Percentiles rank a stretch among this genome's conserved stretches.
Evolutionary conservation across 2,329 filamentous ascomycete species (phyloP).

Genomic region (Geosmithia putterillii): DNA sequence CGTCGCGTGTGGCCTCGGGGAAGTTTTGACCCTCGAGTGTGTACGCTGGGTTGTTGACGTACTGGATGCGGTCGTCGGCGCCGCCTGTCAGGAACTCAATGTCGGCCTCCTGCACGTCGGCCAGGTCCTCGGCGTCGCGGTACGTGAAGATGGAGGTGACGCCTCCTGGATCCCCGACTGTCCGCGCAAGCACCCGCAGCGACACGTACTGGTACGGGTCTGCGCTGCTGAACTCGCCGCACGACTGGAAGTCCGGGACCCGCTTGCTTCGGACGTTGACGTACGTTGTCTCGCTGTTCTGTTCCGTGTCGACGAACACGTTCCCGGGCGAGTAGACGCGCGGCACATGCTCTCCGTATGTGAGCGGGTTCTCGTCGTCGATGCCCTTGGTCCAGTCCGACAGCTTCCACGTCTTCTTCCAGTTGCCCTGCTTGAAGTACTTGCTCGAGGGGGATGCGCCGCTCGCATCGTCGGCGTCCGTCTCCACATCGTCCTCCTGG

Average conservation of each 20-base stretch:
- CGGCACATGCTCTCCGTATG: conserved; percentile 14
- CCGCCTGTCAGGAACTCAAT: conserved; percentile 39
- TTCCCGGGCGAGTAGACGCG: conserved; percentile 31
- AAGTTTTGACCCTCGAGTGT: conserved; percentile 29
- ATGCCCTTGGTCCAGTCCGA: conserved; percentile 27
- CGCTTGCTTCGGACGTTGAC: conserved; percentile 35
- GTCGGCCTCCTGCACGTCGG: conserved; percentile 36
- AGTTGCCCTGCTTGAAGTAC: conserved; percentile 23
- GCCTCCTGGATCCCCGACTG: conserved; percentile 32
- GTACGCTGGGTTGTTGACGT: conserved; percentile 48
- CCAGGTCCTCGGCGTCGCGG: conserved; percentile 19
- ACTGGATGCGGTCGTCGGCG: conserved; percentile 31
- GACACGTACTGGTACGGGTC: conserved; percentile 16
- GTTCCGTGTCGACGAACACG: conserved; percentile 23
- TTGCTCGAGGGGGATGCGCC: conserved; percentile 19
- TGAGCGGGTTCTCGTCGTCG: conserved; percentile 14
- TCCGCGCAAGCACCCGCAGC: conserved; percentile 38
- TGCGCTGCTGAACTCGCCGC: conserved; percentile 32
- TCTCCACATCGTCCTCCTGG: conserved; percentile 16
- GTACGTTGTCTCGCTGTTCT: conserved; percentile 23
- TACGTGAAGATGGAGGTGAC: conserved; percentile 43
- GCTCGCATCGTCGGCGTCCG: conserved; percentile 12
- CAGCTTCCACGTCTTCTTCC: conserved; percentile 23
- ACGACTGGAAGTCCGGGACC: conserved; percentile 28
- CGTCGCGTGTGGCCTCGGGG: conserved; percentile 32